These are phyloP conservation scores for Aspergillus clavatus DNA, from an alignment of 2,329 filamentous ascomycete species.

Conservation along the genomic window DNA sequence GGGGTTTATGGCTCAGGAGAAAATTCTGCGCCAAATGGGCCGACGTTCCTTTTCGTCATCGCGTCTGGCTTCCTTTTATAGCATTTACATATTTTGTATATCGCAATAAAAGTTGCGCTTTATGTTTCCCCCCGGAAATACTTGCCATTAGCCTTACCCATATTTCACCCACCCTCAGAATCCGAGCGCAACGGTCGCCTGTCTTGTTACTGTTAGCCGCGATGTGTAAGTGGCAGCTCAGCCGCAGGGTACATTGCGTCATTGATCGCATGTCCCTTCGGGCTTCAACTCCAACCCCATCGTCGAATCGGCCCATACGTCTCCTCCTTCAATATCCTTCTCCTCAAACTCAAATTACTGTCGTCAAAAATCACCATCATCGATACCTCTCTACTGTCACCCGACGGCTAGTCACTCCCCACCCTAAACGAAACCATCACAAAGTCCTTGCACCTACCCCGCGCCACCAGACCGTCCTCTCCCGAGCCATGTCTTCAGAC, in stretches of 20 bases:
- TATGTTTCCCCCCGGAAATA: no score
- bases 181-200: neutral
- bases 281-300: conserved; percentile 13
- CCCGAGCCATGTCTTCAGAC: conserved; percentile 54
- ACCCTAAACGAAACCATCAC: neutral
- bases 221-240: conserved; percentile 13
- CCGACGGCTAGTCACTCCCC: neutral
- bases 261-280: conserved; percentile 17
- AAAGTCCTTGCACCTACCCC: neutral
- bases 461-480: conserved; percentile 4
- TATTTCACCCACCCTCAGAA: neutral
- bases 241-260: conserved; percentile 21
- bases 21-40: no score
- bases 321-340: neutral
- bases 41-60: no score
- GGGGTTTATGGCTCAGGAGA: no score
- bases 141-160: neutral
- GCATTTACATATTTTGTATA: no score
- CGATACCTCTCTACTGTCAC: neutral
- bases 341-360: neutral
- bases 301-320: conserved; percentile 2
- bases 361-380: neutral
- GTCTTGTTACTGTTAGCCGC: conserved; percentile 4
- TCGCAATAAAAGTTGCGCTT: no score
- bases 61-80: no score